phyloP scores from a whole-genome alignment of 345 rosid species.

The Euphorbia peplus region DNA sequence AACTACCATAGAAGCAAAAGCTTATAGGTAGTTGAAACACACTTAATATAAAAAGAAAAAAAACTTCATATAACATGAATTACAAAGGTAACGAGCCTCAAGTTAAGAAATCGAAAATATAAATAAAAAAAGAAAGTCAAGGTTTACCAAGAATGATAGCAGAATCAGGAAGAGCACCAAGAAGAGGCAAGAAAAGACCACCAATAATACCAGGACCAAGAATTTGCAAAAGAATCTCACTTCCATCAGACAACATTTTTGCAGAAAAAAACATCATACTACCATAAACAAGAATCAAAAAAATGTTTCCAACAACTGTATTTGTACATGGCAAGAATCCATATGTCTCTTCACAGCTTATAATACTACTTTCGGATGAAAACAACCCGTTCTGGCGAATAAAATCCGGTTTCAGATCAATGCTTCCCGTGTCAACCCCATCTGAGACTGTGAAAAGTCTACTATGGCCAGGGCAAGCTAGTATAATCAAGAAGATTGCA shows the following conservation, averaged over 20 bases:
- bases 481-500: not conserved
- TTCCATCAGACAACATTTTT: constrained; percentile 19
- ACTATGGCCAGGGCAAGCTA: not conserved
- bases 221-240: constrained; percentile 23
- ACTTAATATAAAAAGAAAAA: too few relatives aligned
- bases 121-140: not conserved
- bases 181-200: constrained; percentile 4
- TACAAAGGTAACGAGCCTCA: too few relatives aligned
- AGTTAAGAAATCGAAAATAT: too few relatives aligned
- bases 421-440: not conserved
- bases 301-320: constrained; percentile 13
- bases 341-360: constrained; percentile 4
- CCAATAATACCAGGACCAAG: constrained; percentile 22
- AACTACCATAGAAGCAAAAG: too few relatives aligned
- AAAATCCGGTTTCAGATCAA: not conserved
- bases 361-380: not conserved
- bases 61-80: too few relatives aligned
- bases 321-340: constrained; percentile 18
- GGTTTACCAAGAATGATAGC: constrained; percentile 9
- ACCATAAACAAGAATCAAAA: constrained; percentile 21
- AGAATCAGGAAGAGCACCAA: constrained; percentile 6
- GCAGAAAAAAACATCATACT: constrained; percentile 18
- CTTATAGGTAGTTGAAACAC: too few relatives aligned
- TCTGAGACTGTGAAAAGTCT: not conserved
- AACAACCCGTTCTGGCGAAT: not conserved